Evolutionary conservation across 148 eudicot genomes (phyloP).

Genomic region (Agrostemma githago): DNA sequence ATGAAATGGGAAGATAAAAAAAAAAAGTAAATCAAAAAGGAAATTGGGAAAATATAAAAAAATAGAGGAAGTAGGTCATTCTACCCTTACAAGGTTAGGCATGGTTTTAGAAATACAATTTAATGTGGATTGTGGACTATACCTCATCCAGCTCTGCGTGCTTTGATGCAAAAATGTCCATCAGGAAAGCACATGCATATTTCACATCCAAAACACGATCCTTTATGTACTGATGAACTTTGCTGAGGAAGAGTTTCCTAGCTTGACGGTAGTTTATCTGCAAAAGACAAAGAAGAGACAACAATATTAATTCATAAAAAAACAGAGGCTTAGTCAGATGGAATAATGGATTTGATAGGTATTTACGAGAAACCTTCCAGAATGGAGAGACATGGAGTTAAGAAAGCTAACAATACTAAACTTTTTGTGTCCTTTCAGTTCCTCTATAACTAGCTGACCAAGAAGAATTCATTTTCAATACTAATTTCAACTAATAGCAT

Average conservation of each 20-base stretch:
- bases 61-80: not conserved
- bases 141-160: slow-evolving; percentile 74
- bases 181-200: slow-evolving; percentile 86
- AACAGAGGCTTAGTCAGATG: not conserved
- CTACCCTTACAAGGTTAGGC: not conserved
- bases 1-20: no score
- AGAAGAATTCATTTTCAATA: not conserved
- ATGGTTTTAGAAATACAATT: not conserved
- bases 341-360: not conserved
- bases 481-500: not conserved
- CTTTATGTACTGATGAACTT: slow-evolving; percentile 88
- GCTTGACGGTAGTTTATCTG: slow-evolving; percentile 78
- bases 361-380: not conserved
- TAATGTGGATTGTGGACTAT: slow-evolving; percentile 15
- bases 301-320: slow-evolving; percentile 4
- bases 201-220: slow-evolving; percentile 86
- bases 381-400: not conserved
- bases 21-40: no score
- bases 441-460: not conserved
- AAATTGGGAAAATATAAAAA: no score
- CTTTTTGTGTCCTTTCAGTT: not conserved
- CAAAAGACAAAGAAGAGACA: slow-evolving; percentile 12
- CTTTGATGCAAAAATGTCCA: slow-evolving; percentile 49
- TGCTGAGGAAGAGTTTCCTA: slow-evolving; percentile 63
- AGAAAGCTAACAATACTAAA: not conserved